phyloP scores from a whole-genome alignment of 805 yeast genomes.

The Starmerella geochares region DNA sequence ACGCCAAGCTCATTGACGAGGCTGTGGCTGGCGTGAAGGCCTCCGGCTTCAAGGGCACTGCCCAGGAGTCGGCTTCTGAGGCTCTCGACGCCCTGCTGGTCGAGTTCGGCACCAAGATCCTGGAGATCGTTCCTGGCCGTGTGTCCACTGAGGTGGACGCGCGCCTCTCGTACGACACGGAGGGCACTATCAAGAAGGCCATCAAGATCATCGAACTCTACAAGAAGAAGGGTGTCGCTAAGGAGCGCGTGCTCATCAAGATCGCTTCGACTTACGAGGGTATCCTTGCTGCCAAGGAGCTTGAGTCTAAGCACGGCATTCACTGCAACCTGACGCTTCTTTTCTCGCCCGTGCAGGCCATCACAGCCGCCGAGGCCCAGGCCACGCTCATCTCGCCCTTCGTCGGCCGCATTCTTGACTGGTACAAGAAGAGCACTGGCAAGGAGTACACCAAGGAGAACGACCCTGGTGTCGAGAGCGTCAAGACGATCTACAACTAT shows the following conservation, averaged over 20 bases:
- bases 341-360: conserved; percentile 95
- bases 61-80: conserved; percentile 53
- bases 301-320: conserved; percentile 80
- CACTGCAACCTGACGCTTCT: conserved; percentile 92
- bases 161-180: conserved; percentile 89
- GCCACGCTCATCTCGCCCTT: conserved; percentile 96
- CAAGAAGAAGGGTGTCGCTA: conserved; percentile 70
- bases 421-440: conserved; percentile 93
- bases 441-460: conserved; percentile 65
- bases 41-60: conserved; percentile 28
- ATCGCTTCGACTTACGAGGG: conserved; percentile 99
- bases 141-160: conserved; percentile 99
- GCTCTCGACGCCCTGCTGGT: conserved; percentile 90
- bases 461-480: conserved; percentile 96
- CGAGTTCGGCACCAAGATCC: conserved; percentile 90
- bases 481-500: conserved; percentile 83
- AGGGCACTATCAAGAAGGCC: conserved; percentile 90
- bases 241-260: conserved; percentile 89
- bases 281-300: conserved; percentile 94
- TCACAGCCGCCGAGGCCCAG: conserved; percentile 96
- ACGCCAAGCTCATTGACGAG: conserved; percentile 77
- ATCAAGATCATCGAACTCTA: conserved; percentile 78
- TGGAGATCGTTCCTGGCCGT: conserved; percentile 94
- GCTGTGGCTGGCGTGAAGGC: conserved; percentile 80
- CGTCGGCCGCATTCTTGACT: conserved; percentile 97